Percentiles rank a stretch among this genome's conserved stretches.
Conservation (phyloP, 2,329 filamentous ascomycete genomes). For the Aspergillus luchuensis region DNA sequence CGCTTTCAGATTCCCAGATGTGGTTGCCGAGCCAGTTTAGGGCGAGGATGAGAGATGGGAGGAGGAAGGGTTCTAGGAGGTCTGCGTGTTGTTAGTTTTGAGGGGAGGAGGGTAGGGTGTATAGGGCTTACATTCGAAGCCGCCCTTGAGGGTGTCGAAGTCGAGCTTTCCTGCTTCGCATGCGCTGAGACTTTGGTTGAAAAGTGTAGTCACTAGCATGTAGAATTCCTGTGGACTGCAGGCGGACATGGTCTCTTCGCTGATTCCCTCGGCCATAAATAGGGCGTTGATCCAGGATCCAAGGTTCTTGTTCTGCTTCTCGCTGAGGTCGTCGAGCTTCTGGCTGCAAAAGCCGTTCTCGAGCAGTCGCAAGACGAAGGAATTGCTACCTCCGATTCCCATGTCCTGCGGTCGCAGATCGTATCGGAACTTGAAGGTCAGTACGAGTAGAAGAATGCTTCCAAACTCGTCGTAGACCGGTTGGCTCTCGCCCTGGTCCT, state of each 20-base stretch:
- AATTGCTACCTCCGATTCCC: slow-evolving; percentile 52
- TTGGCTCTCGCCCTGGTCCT: slow-evolving; percentile 65
- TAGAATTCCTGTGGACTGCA: slow-evolving; percentile 68
- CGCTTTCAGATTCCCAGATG: slow-evolving; percentile 53
- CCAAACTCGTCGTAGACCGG: slow-evolving; percentile 68
- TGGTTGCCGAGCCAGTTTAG: slow-evolving; percentile 61
- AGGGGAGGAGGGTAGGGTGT: neutral
- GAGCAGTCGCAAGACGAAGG: slow-evolving; percentile 59
- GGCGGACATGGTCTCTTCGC: slow-evolving; percentile 64
- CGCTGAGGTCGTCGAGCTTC: slow-evolving; percentile 54
- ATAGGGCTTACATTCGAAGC: slow-evolving; percentile 56
- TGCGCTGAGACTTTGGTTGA: slow-evolving; percentile 62
- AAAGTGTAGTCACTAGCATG: slow-evolving; percentile 62
- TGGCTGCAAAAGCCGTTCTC: slow-evolving; percentile 49
- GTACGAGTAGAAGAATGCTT: slow-evolving; percentile 60
- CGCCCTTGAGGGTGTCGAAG: slow-evolving; percentile 61
- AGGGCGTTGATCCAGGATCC: slow-evolving; percentile 63
- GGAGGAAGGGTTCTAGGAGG: slow-evolving; percentile 63
- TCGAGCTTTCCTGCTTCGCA: slow-evolving; percentile 58
- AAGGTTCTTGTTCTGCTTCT: slow-evolving; percentile 60
- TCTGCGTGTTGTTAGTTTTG: slow-evolving; percentile 40
- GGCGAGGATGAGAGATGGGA: slow-evolving; percentile 62
- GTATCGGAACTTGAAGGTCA: slow-evolving; percentile 61
- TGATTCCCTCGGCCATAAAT: slow-evolving; percentile 64
- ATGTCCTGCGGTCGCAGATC: slow-evolving; percentile 55